Percentiles rank a stretch among this genome's conserved stretches.
These are phyloP conservation scores for Monilinia vaccinii-corymbosi DNA, from an alignment of 2,329 filamentous ascomycete genomes.

Conservation along the genomic window DNA sequence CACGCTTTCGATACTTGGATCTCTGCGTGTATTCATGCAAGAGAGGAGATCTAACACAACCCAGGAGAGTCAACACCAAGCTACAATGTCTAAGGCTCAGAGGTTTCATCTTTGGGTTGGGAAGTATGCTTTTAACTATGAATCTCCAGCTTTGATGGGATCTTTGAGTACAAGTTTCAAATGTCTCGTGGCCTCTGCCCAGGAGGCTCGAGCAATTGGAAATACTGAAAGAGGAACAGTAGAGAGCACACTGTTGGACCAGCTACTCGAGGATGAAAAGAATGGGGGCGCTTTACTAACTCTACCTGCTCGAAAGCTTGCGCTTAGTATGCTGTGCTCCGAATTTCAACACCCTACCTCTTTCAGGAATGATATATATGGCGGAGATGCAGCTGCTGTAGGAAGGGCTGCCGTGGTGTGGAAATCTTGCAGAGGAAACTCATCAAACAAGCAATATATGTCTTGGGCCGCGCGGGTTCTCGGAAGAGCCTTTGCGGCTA, in stretches of 20 bases:
- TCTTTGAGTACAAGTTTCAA: slow-evolving; percentile 48
- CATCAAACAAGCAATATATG: slow-evolving; percentile 59
- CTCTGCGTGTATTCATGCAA: slow-evolving; percentile 65
- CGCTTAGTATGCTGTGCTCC: slow-evolving; percentile 63
- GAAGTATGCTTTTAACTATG: slow-evolving; percentile 55
- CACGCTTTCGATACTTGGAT: slow-evolving; percentile 68
- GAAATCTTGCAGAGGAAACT: slow-evolving; percentile 61
- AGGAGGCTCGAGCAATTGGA: slow-evolving; percentile 56
- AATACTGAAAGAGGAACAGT: slow-evolving; percentile 60
- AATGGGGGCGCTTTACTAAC: slow-evolving; percentile 57
- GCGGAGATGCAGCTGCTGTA: slow-evolving; percentile 54
- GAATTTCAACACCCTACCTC: slow-evolving; percentile 58
- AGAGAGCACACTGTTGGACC: slow-evolving; percentile 73
- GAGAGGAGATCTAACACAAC: slow-evolving; percentile 71
- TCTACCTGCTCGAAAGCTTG: slow-evolving; percentile 57
- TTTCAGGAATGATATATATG: slow-evolving; percentile 57
- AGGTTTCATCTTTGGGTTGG: slow-evolving; percentile 73
- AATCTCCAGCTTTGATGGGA: slow-evolving; percentile 33
- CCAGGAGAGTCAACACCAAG: slow-evolving; percentile 72
- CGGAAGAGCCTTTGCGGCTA: slow-evolving; percentile 73
- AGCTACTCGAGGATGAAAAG: slow-evolving; percentile 66
- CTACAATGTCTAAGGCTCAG: slow-evolving; percentile 66
- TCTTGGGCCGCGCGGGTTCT: slow-evolving; percentile 80
- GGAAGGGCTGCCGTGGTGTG: slow-evolving; percentile 59
- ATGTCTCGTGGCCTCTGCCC: slow-evolving; percentile 59